Evolutionary conservation across 1,139 yeast genomes (phyloP), one percentile per base, ranked within the genome.

Genomic region (Magnusiomyces magnusii): DNA sequence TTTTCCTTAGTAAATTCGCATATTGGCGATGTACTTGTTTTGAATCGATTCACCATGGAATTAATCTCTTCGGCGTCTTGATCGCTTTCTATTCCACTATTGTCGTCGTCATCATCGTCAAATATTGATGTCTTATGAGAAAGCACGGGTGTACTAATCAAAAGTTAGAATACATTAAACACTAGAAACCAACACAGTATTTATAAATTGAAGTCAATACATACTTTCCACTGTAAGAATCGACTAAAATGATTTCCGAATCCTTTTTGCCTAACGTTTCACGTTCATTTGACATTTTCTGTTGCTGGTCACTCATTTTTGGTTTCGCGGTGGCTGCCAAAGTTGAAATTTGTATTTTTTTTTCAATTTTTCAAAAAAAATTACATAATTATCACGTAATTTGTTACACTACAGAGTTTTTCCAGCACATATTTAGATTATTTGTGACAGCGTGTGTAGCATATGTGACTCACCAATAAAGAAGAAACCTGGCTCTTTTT

Each of bases 141-240:
- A 44, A 44, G 47, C 7, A 13, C 7, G n/a, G n/a, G n/a, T n/a
- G n/a, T n/a, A n/a, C n/a, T n/a, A n/a, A n/a, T n/a, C n/a, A n/a
- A n/a, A n/a, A n/a, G n/a, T n/a, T n/a, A n/a, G n/a, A n/a, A n/a
- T n/a, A n/a, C n/a, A n/a, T n/a, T n/a, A n/a, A n/a, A n/a, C n/a
- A n/a, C n/a, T n/a, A n/a, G n/a, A 10, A 3, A 31, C 36, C 36
- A 31, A 31, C 36, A 31, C 13, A 31, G 36, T 13, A 31, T 21
- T 19, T 17, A 25, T 5, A 5, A 21, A 5, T n/a, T n/a, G n/a
- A n/a, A n/a, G n/a, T n/a, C n/a, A n/a, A n/a, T n/a, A 53, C 55
- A 15, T 53, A 53, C 55, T 10, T 15, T n/a, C 19, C 42, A 19
- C 13, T 42, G 23, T 53, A 47, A 19, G 55, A 47, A n/a, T 53